Evolutionary conservation across 1,284 basidiomycete genomes (phyloP).

Genomic region (Paramarasmius palmivorus): DNA sequence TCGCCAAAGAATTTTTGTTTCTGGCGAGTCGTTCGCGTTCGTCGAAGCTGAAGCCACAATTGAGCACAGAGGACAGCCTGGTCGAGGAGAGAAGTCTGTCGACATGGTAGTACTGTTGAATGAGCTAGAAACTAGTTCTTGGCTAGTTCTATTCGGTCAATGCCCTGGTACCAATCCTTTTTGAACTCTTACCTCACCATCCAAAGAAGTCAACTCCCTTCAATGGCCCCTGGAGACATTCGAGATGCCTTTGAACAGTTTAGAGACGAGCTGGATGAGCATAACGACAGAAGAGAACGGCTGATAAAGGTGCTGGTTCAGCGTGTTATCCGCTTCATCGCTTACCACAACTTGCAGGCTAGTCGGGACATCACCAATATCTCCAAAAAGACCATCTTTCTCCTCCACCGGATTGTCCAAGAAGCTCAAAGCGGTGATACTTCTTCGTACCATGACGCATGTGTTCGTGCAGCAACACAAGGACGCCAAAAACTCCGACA

Average conservation of each 20-base stretch:
- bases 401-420: conserved; percentile 78
- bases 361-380: conserved; percentile 87
- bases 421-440: conserved; percentile 36
- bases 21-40: conserved; percentile 40
- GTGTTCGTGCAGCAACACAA: conserved; percentile 49
- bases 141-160: neutral
- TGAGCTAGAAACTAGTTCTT: conserved; percentile 6
- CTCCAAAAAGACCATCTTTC: conserved; percentile 96
- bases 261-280: conserved; percentile 71
- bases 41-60: conserved; percentile 58
- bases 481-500: conserved; percentile 72
- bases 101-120: conserved; percentile 3
- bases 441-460: conserved; percentile 33
- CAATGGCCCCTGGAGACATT: conserved; percentile 12
- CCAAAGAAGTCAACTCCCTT: neutral
- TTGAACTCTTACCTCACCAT: conserved; percentile 14
- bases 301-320: conserved; percentile 71
- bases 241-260: conserved; percentile 52
- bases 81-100: conserved; percentile 59
- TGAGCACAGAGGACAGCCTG: conserved; percentile 74
- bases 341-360: conserved; percentile 39
- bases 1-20: conserved; percentile 65
- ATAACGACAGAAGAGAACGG: conserved; percentile 76
- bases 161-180: neutral
- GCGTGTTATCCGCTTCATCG: conserved; percentile 4